phyloP scores from a whole-genome alignment of 2,329 filamentous ascomycete species.

The Fusarium sp. region DNA sequence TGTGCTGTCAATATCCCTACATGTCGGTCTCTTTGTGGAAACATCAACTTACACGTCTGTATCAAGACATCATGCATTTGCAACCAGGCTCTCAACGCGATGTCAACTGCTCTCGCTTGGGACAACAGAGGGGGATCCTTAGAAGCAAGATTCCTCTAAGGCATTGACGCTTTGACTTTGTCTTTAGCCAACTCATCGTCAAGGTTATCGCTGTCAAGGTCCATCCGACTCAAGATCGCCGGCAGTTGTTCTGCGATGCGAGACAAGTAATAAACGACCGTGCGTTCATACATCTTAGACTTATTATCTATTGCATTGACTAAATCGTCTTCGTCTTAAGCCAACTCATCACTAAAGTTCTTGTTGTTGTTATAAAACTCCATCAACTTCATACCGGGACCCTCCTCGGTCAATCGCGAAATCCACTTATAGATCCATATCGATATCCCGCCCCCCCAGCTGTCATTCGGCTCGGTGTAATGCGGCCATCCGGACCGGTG shows the following conservation, averaged over 20 bases:
- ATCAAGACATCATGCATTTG: background rate
- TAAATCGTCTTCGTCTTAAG: background rate
- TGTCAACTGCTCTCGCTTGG: background rate
- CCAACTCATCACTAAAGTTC: background rate
- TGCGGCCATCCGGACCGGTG: constrained; percentile 7
- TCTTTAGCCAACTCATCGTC: constrained; percentile 4
- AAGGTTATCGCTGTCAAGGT: constrained; percentile 13
- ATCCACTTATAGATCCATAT: constrained; percentile 18
- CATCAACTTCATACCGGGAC: background rate
- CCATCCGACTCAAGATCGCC: background rate
- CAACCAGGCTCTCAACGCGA: background rate
- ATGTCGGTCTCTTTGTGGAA: background rate
- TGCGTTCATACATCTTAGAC: background rate
- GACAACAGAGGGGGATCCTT: background rate
- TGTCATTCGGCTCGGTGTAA: constrained; percentile 24
- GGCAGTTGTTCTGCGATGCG: background rate
- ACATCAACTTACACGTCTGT: background rate
- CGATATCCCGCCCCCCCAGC: constrained; percentile 5
- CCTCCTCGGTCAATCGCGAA: background rate
- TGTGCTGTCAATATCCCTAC: background rate
- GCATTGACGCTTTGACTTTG: background rate
- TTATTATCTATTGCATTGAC: background rate
- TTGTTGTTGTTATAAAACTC: constrained; percentile 2
- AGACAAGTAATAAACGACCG: background rate
- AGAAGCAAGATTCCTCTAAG: background rate